A percentile compares a stretch with the other conserved stretches of the same genome.
Conservation (phyloP, 345 rosid species). For the Citrus maxima region DNA sequence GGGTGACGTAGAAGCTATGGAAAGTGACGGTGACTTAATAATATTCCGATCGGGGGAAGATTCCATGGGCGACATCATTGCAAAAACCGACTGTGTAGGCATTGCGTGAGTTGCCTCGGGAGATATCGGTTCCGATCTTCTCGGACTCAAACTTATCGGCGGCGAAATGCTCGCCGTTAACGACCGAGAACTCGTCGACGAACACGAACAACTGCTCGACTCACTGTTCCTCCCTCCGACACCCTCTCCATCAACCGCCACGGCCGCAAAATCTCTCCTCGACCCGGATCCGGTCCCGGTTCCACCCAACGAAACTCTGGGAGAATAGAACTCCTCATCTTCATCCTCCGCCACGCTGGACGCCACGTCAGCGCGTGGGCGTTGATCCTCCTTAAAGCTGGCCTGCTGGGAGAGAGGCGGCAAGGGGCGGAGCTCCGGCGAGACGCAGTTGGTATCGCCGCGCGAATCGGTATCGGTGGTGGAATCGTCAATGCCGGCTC, state of each 20-base stretch:
- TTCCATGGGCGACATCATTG: conserved; percentile 32
- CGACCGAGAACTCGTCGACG: conserved; percentile 80
- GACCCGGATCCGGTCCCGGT: conserved; percentile 70
- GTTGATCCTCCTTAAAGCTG: conserved; percentile 35
- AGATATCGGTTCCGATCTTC: conserved; percentile 56
- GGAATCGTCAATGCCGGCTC: conserved; percentile 32
- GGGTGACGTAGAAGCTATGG: conserved; percentile 28
- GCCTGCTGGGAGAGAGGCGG: conserved; percentile 71
- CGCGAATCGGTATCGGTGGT: conserved; percentile 1
- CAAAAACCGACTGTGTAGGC: conserved; percentile 11
- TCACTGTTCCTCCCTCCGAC: conserved; percentile 40
- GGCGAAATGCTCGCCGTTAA: conserved; percentile 78
- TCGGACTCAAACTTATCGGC: conserved; percentile 59
- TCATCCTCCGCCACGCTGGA: conserved; percentile 36
- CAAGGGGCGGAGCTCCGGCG: conserved; percentile 94
- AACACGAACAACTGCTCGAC: conserved; percentile 52
- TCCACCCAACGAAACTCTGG: conserved; percentile 70
- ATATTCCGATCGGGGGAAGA: conserved; percentile 39
- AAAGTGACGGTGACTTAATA: conserved; percentile 32
- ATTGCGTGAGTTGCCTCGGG: conserved; percentile 28
- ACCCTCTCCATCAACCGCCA: conserved; percentile 20
- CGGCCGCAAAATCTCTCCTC: conserved; percentile 44
- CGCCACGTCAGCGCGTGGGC: conserved; percentile 32
- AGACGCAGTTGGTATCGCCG: conserved; percentile 20
- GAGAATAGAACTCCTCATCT: conserved; percentile 88